Evolutionary conservation across 164 flowering plant genomes (phyloP), one percentile per base, ranked within the genome.

Genomic region (grape (Vitis vinifera)): DNA sequence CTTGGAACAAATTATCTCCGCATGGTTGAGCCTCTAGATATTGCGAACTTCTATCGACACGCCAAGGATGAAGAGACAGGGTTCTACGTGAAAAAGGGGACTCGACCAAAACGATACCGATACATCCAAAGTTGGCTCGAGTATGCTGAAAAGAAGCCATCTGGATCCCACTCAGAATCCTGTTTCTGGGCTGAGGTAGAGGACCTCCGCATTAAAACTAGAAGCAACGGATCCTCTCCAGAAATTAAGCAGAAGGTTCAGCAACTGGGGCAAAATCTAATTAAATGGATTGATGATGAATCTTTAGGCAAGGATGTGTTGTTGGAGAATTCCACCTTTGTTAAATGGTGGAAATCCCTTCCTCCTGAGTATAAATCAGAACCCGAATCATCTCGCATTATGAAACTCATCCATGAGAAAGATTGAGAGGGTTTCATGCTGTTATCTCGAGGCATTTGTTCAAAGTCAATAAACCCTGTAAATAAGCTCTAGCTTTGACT

Each of bases 101-200:
- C 7, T 31, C 44, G 97, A 79, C 97, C 97, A 1, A 79, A 31
- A 62, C 87, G 97, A n/a, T 93, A 90, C 62, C 83, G 68, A 72
- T 88, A 59, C 74, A 75, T 88, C 0, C 94, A 91, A 72, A 82
- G 73, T 74, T 89, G 93, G 97, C 79, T 63, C 1, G 93, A 87
- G 76, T 86, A 86, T 65, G 72, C 63, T 0, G 17, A 67, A 5
- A 69, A 56, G 51, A 61, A 59, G 76, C 9, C 44, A 1, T 65
- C 65, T 0, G 83, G 76, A 1, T 44, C 73, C 16, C 62, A 62
- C 71, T 76, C 75, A 0, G 93, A 86, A 65, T 86, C 91, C 1
- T 75, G 83, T 23, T 84, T 91, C 68, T 86, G 88, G 94, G 94
- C 94, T 1, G 84, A 78, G 77, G 84, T 91, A 2, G 94, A 89